Base-by-base conservation (phyloP, 2,329 filamentous ascomycete species). In the Trichoderma sp. region DNA sequence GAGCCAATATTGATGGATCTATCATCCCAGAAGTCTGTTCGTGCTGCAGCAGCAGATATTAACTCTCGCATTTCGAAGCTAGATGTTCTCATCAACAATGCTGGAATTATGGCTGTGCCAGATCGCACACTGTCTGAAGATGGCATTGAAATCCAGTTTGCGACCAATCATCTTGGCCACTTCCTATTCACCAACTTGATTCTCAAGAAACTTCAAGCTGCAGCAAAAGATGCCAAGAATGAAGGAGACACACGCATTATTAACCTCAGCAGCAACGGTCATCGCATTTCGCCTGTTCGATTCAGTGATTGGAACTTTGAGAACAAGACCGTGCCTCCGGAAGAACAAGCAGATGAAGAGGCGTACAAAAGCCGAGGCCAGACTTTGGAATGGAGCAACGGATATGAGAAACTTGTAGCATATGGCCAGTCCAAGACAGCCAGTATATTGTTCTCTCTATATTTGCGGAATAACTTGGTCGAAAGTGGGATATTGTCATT, bases 401-500 rank as follows among this genome's bases (percentile, higher is more conserved):
- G 39, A 43, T 43, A 43, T 43, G 39, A 43, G 39, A 43, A 43
- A 43, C 18, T 43, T 43, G 39, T 57, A 18, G 74, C 75, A 1
- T 76, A 76, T 60, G 75, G 74, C 1, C 74, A 75, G 65, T 73
- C 60, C 24, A 43, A 62, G 34, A 26, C 32, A 26, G 60, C 60
- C 30, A 62, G 39, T 28, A 62, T 71, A 21, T 15, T 43, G 1
- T 43, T 43, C 15, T 43, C 39, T 43, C 39, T 43, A 7, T 43
- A 43, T n/a, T n/a, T 43, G 15, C 39, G 39, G 2, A 43, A 43
- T 43, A n/a, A 18, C 15, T n/a, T 43, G 2, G 15, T 9, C 39
- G 39, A 43, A n/a, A 43, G 39, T n/a, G 15, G 39, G 18, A 43
- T 43, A 43, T 43, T 43, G 39, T n/a, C 39, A 43, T 43, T 43